Conservation (phyloP, 805 yeast species). For the Wickerhamiella bombiphila region DNA sequence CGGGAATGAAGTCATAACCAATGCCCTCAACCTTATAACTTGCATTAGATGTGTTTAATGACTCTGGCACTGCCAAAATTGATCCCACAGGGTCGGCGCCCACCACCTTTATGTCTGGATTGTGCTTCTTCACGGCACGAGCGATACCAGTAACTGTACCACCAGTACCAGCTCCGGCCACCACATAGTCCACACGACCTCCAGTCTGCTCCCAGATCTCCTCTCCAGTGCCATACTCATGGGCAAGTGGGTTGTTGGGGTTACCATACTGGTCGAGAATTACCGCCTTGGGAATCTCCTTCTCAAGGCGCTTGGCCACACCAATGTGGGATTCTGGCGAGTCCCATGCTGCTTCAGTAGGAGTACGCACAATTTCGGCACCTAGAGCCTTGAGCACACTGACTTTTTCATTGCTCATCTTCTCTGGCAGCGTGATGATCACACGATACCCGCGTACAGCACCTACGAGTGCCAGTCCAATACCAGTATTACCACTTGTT, state of each 20-base stretch:
- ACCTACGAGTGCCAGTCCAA: conserved; percentile 74
- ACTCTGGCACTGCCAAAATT: conserved; percentile 65
- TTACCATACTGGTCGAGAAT: conserved; percentile 75
- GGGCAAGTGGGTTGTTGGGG: conserved; percentile 68
- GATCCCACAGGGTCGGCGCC: conserved; percentile 87
- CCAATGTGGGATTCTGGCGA: conserved; percentile 86
- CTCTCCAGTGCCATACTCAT: conserved; percentile 68
- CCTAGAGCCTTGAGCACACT: conserved; percentile 79
- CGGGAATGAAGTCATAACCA: conserved; percentile 80
- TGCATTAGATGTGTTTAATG: conserved; percentile 44
- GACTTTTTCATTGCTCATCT: conserved; percentile 84
- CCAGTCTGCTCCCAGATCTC: conserved; percentile 73
- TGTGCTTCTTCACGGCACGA: conserved; percentile 55
- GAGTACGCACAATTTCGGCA: conserved; percentile 82
- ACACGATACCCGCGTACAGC: conserved; percentile 80
- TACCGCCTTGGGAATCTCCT: conserved; percentile 72
- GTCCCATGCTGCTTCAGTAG: conserved; percentile 88
- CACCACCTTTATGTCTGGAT: conserved; percentile 43
- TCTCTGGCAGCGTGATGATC: conserved; percentile 77
- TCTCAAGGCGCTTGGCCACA: conserved; percentile 65
- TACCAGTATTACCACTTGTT: conserved; percentile 85
- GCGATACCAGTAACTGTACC: conserved; percentile 82
- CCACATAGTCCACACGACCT: conserved; percentile 55
- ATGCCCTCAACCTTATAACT: conserved; percentile 77
- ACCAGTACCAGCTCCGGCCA: conserved; percentile 93